These are phyloP conservation scores for Penicillium italicum DNA, from an alignment of 2,329 filamentous ascomycete species.

Conservation along the genomic window DNA sequence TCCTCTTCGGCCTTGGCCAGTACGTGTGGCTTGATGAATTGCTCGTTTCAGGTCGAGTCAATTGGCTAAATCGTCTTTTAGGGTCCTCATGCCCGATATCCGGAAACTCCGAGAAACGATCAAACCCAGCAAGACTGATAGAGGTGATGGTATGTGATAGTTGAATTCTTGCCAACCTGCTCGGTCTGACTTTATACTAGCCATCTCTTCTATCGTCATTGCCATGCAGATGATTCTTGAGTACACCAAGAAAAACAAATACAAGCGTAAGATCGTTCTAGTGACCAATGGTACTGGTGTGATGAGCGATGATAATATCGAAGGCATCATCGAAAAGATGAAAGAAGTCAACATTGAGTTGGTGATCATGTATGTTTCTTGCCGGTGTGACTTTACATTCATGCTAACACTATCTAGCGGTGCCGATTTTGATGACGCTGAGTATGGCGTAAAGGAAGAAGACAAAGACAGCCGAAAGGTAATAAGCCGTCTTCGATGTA, in stretches of 20 bases:
- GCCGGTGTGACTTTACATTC: not conserved
- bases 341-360: conserved; percentile 74
- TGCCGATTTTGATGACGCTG: conserved; percentile 86
- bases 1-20: conserved; percentile 64
- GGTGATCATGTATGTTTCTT: conserved; percentile 63
- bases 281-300: conserved; percentile 74
- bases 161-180: not conserved
- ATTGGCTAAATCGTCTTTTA: conserved; percentile 25
- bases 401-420: conserved; percentile 55
- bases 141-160: conserved; percentile 63
- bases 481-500: not conserved
- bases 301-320: conserved; percentile 69
- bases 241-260: conserved; percentile 78
- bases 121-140: conserved; percentile 62
- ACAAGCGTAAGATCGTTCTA: conserved; percentile 73
- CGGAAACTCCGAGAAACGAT: conserved; percentile 61
- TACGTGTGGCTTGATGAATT: conserved; percentile 42
- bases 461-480: conserved; percentile 72
- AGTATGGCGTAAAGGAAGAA: conserved; percentile 90
- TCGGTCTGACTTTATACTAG: conserved; percentile 32
- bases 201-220: conserved; percentile 78
- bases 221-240: conserved; percentile 81
- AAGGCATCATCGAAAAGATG: conserved; percentile 68
- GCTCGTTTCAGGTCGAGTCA: conserved; percentile 30
- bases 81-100: conserved; percentile 65